phyloP scores from a whole-genome alignment of 2,329 filamentous ascomycete species.

The Stagonosporopsis cucurbitacearum region DNA sequence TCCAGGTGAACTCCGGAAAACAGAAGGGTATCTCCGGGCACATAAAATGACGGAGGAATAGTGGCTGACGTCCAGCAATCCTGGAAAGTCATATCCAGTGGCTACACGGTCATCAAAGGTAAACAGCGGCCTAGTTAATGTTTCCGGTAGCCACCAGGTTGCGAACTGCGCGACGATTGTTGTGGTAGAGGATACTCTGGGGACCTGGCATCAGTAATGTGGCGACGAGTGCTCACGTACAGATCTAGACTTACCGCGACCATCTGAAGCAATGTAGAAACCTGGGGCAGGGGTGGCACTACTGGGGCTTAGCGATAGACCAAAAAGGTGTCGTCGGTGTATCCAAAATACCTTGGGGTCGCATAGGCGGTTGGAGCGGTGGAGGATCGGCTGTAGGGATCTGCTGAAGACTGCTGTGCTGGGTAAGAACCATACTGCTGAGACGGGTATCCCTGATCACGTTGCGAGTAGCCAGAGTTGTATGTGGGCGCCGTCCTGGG shows the following conservation, averaged over 20 bases:
- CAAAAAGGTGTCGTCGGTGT: constrained; percentile 47
- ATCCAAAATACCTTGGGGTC: constrained; percentile 53
- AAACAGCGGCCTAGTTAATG: constrained; percentile 12
- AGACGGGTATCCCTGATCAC: constrained; percentile 16
- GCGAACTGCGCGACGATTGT: constrained; percentile 31
- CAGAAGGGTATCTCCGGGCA: constrained; percentile 47
- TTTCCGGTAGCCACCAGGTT: constrained; percentile 32
- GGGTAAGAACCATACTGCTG: constrained; percentile 37
- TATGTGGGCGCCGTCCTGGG: constrained; percentile 44
- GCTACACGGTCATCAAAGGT: constrained; percentile 3
- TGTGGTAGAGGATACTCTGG: constrained; percentile 45
- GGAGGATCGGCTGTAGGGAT: constrained; percentile 36
- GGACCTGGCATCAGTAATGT: constrained; percentile 25
- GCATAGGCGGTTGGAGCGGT: constrained; percentile 31
- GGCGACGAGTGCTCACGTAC: not conserved
- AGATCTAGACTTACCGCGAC: constrained; percentile 43
- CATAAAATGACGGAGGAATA: constrained; percentile 41
- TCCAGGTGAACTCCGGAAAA: constrained; percentile 42
- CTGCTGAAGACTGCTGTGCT: constrained; percentile 35
- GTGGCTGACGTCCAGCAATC: constrained; percentile 34
- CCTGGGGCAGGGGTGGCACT: constrained; percentile 43
- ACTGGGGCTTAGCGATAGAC: constrained; percentile 50
- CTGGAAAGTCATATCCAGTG: constrained; percentile 22
- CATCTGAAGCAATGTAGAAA: constrained; percentile 49
- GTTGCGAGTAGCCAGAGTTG: constrained; percentile 36